Percentiles rank a stretch among this genome's conserved stretches.
phyloP scores from a whole-genome alignment of 1,284 basidiomycete genomes.

The Ganoderma boninense region DNA sequence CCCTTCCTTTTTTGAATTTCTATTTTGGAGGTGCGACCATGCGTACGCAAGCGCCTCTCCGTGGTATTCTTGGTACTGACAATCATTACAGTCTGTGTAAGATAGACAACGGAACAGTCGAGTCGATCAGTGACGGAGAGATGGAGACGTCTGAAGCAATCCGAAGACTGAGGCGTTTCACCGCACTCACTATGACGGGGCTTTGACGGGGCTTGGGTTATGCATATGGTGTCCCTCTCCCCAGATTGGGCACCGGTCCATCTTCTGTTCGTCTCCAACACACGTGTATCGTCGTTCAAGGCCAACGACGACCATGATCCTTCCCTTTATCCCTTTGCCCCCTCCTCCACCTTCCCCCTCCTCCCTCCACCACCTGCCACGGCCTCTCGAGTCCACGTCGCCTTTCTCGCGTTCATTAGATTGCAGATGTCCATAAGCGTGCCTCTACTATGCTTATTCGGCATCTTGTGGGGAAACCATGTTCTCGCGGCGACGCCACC shows the following conservation, averaged over 20 bases:
- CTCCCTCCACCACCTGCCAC: not conserved
- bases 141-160: not conserved
- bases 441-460: not conserved
- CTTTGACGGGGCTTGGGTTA: not conserved
- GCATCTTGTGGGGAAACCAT: not conserved
- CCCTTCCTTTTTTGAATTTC: not conserved
- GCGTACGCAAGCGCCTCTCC: not conserved
- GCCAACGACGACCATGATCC: not conserved
- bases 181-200: not conserved
- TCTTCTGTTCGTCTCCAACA: not conserved
- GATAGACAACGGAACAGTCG: not conserved
- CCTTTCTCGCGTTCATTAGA: not conserved
- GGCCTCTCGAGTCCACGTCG: not conserved
- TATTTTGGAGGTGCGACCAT: not conserved
- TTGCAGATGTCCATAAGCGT: not conserved
- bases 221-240: not conserved
- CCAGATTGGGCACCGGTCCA: not conserved
- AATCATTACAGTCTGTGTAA: not conserved
- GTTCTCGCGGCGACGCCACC: conserved; percentile 5
- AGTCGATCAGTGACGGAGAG: not conserved
- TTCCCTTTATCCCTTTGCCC: not conserved
- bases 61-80: not conserved
- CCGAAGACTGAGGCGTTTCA: not conserved
- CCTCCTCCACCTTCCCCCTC: not conserved
- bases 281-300: not conserved